phyloP scores from a whole-genome alignment of 495 filamentous ascomycete species.

The Haplographium delicatum region DNA sequence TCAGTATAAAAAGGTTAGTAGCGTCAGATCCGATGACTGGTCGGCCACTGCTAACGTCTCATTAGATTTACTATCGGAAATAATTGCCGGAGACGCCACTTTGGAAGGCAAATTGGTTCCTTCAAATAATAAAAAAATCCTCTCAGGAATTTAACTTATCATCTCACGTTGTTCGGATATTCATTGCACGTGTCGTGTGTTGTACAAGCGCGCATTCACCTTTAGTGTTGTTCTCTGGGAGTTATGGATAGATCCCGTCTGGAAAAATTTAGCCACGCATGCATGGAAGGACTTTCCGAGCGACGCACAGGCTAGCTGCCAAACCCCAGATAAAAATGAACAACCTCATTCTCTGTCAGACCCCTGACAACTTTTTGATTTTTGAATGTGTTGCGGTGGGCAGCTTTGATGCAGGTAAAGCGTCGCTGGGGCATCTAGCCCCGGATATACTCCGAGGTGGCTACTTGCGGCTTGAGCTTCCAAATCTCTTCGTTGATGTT shows the following conservation, averaged over 20 bases:
- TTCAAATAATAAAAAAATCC: too few species aligned
- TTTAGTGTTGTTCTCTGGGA: neutral
- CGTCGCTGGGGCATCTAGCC: neutral
- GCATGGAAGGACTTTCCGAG: neutral
- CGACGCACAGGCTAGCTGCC: too few species aligned
- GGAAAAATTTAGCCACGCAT: constrained; percentile 1
- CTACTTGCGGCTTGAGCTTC: constrained; percentile 14
- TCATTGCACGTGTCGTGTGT: constrained; percentile 11
- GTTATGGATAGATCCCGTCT: neutral
- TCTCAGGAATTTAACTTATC: too few species aligned
- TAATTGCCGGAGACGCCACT: constrained; percentile 31
- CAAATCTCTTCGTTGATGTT: neutral
- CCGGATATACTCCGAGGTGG: constrained; percentile 5
- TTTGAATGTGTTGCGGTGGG: constrained; percentile 1
- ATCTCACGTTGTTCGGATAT: too few species aligned
- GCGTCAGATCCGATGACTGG: neutral
- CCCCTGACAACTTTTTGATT: neutral
- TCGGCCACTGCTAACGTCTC: constrained; percentile 33
- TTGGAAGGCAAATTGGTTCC: too few species aligned
- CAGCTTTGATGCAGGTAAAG: constrained; percentile 4
- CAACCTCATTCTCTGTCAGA: neutral
- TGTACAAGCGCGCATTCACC: constrained; percentile 17
- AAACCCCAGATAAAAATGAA: neutral
- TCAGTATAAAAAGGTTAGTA: constrained; percentile 74
- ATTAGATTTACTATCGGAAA: constrained; percentile 64